Evolutionary conservation across 768 basidiomycete genomes (phyloP).

Genomic region (Suillus luteus): DNA sequence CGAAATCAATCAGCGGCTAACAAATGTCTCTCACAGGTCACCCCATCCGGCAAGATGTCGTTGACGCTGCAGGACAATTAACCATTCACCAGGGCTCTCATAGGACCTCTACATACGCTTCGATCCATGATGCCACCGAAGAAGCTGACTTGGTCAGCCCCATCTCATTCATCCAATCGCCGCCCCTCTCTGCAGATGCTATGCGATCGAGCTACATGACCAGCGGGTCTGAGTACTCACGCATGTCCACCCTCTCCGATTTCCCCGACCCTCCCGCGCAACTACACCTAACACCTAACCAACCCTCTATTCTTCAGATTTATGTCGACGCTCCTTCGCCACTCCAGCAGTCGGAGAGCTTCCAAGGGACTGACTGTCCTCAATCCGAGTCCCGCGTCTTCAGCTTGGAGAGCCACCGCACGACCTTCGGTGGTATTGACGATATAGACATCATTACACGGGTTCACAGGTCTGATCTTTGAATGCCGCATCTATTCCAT

Average conservation of each 20-base stretch:
- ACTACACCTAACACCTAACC: conserved; percentile 27
- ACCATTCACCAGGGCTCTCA: conserved; percentile 15
- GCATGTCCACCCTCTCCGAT: conserved; percentile 72
- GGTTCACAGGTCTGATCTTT: conserved; percentile 19
- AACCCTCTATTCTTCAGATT: conserved; percentile 46
- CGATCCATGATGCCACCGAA: conserved; percentile 20
- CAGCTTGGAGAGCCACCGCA: conserved; percentile 20
- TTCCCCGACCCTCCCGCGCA: conserved; percentile 65
- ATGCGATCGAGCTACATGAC: conserved; percentile 64
- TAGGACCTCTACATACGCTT: conserved; percentile 26
- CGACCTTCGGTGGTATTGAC: conserved; percentile 31
- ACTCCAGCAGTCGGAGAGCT: background rate
- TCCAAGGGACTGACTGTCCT: conserved; percentile 6
- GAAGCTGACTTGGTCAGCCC: conserved; percentile 16
- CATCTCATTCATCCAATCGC: conserved; percentile 22
- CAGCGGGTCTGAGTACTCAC: conserved; percentile 51
- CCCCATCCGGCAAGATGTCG: conserved; percentile 25
- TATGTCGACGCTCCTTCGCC: conserved; percentile 38
- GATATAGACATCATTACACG: conserved; percentile 24
- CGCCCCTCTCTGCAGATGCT: conserved; percentile 31
- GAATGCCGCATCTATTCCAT: conserved; percentile 6
- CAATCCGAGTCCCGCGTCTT: conserved; percentile 9
- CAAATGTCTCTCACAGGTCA: conserved; percentile 19
- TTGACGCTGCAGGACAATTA: conserved; percentile 20
- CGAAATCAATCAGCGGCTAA: background rate